phyloP scores from a whole-genome alignment of 2,329 filamentous ascomycete genomes.

The Tolypocladium ophioglossoides region DNA sequence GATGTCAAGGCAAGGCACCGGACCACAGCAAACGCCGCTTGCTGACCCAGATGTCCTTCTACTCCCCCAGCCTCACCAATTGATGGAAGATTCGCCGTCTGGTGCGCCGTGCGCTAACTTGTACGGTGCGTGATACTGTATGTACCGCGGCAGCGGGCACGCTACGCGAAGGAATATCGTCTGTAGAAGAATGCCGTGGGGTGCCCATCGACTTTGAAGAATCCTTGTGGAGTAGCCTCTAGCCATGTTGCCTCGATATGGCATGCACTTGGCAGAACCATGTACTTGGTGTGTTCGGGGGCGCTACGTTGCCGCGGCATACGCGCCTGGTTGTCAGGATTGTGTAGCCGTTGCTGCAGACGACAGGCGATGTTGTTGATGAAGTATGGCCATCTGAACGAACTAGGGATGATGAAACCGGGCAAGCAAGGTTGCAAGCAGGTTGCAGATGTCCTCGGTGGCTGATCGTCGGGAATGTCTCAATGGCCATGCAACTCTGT shows the following conservation, averaged over 20 bases:
- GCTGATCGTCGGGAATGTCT: constrained; percentile 3
- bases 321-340: not conserved
- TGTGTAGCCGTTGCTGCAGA: not conserved
- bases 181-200: not conserved
- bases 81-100: not conserved
- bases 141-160: not conserved
- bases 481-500: constrained; percentile 4
- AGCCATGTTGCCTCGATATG: not conserved
- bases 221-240: not conserved
- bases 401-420: not conserved
- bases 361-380: not conserved
- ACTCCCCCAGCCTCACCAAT: not conserved
- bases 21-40: not conserved
- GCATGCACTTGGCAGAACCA: not conserved
- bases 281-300: not conserved
- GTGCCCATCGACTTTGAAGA: not conserved
- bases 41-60: not conserved
- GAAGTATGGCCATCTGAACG: not conserved
- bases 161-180: not conserved
- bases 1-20: not conserved
- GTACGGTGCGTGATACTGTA: too few species aligned
- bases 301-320: not conserved
- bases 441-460: not conserved
- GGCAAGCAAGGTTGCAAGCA: not conserved
- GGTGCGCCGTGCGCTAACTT: not conserved